Evolutionary conservation across 331 rosid species (phyloP).

Genomic region (Pyracantha coccinea): DNA sequence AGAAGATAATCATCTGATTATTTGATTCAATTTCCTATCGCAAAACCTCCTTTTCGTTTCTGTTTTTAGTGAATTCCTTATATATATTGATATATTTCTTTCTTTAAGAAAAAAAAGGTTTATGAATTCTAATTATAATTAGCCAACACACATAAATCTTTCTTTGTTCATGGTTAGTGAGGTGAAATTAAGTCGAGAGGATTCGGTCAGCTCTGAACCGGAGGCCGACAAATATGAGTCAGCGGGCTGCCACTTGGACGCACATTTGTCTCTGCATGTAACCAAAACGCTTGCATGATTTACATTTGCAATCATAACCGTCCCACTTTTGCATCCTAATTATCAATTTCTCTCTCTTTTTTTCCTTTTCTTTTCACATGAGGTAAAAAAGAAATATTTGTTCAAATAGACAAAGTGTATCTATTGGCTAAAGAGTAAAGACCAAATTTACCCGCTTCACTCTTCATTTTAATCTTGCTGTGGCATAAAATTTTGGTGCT

Average conservation of each 20-base stretch:
- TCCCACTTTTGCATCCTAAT: background rate
- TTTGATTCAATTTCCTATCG: background rate
- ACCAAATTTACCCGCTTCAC: background rate
- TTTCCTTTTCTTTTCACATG: background rate
- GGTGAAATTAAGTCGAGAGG: background rate
- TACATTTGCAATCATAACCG: background rate
- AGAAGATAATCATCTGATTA: background rate
- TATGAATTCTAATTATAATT: background rate
- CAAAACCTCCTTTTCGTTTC: background rate
- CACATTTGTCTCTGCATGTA: background rate
- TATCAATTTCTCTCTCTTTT: background rate
- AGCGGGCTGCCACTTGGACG: constrained; percentile 12
- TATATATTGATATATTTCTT: background rate
- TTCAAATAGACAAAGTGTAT: background rate
- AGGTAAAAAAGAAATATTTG: background rate
- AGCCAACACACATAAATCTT: background rate
- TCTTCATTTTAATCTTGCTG: background rate
- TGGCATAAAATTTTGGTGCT: too few species aligned
- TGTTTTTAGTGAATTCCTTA: background rate
- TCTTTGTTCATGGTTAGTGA: background rate
- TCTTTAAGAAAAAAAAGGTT: too few species aligned
- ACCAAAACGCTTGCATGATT: background rate
- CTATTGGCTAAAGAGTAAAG: background rate
- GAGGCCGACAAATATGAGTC: background rate
- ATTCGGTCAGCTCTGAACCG: background rate